A percentile compares a stretch with the other conserved stretches of the same genome.
Conservation (phyloP, 805 yeast species). For the Metschnikowia vanudenii region DNA sequence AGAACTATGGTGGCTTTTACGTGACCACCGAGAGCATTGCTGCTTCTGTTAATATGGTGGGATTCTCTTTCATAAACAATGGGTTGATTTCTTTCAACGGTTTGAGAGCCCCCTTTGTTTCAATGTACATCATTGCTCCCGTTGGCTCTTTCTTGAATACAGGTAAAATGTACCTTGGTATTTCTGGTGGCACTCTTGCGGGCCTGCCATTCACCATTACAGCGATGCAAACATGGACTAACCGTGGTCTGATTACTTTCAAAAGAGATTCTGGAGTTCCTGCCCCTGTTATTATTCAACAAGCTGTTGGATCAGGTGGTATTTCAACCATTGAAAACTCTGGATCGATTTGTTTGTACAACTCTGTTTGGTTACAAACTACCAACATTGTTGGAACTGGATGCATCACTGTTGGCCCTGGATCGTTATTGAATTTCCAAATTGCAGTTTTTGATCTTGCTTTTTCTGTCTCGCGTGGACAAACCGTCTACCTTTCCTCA, state of each 20-base stretch:
- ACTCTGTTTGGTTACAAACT: conserved; percentile 22
- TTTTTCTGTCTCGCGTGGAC: background rate
- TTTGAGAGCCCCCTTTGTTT: conserved; percentile 16
- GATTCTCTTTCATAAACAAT: conserved; percentile 7
- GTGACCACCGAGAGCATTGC: conserved; percentile 5
- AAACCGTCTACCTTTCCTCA: conserved; percentile 6
- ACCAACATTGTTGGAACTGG: conserved; percentile 26
- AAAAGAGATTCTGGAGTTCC: background rate
- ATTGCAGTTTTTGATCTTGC: background rate
- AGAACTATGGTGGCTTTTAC: conserved; percentile 11
- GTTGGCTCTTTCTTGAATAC: conserved; percentile 20
- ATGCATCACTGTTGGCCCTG: conserved; percentile 17
- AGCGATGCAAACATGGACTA: conserved; percentile 5
- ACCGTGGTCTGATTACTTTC: conserved; percentile 10
- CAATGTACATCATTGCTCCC: conserved; percentile 20
- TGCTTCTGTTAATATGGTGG: conserved; percentile 1
- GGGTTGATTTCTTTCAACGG: conserved; percentile 27
- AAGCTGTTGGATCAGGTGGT: background rate
- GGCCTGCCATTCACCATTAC: conserved; percentile 14
- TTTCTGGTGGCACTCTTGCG: conserved; percentile 10
- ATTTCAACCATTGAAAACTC: conserved; percentile 21
- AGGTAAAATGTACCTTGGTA: conserved; percentile 25
- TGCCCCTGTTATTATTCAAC: background rate
- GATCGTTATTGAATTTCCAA: conserved; percentile 5
- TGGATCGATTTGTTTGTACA: conserved; percentile 29